These are phyloP conservation scores for Mychonastes homosphaera DNA, from an alignment of 139 green algal species.

Conservation along the genomic window DNA sequence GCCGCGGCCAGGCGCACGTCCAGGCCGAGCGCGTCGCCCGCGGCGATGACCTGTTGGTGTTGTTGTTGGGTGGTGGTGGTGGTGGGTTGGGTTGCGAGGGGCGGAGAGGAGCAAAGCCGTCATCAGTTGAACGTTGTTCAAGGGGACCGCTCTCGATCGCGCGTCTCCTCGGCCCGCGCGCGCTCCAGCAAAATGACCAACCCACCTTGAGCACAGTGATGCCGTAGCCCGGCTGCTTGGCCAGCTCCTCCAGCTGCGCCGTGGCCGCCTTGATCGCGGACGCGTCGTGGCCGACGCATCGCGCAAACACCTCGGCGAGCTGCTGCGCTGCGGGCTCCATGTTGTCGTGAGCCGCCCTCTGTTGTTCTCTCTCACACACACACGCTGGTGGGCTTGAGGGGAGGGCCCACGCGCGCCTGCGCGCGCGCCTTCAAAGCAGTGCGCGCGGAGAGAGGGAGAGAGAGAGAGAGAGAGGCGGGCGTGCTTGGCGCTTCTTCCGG, in stretches of 20 bases:
- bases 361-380: too few relatives aligned
- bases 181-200: background rate
- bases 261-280: conserved; percentile 69
- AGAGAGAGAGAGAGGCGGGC: too few relatives aligned
- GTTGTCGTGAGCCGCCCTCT: background rate
- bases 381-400: too few relatives aligned
- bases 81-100: background rate
- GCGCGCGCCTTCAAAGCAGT: too few relatives aligned
- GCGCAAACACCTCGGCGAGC: conserved; percentile 32
- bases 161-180: background rate
- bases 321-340: conserved; percentile 23
- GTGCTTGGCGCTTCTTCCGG: too few relatives aligned
- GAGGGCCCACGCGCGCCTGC: too few relatives aligned
- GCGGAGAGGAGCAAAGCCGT: background rate
- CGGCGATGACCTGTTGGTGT: conserved; percentile 63
- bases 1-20: conserved; percentile 78
- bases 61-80: background rate
- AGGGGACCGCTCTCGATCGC: background rate
- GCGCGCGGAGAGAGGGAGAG: too few relatives aligned
- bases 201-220: conserved; percentile 62
- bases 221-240: conserved; percentile 56
- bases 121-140: background rate
- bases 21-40: conserved; percentile 34
- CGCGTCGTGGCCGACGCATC: conserved; percentile 29
- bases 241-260: conserved; percentile 52